A percentile compares a stretch with the other conserved stretches of the same genome.
These are phyloP conservation scores for Monosporascus sp. DNA, from an alignment of 2,329 filamentous ascomycete genomes.

Conservation along the genomic window DNA sequence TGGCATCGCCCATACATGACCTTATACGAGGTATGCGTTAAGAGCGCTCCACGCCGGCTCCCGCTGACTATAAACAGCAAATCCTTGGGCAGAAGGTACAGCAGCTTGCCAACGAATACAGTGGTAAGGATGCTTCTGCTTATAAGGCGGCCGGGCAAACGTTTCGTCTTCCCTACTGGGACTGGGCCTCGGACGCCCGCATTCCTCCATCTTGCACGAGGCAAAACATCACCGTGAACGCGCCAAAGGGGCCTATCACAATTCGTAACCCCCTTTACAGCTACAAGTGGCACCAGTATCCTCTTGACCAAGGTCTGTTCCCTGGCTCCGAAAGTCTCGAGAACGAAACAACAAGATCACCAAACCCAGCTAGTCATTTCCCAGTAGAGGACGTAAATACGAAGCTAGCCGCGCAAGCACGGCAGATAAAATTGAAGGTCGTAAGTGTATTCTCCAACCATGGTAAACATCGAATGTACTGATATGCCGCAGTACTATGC, in stretches of 20 bases:
- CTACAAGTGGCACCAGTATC: slow-evolving; percentile 41
- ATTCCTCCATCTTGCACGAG: slow-evolving; percentile 37
- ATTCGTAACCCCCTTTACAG: slow-evolving; percentile 48
- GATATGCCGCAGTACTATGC: slow-evolving; percentile 32
- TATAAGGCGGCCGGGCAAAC: slow-evolving; percentile 41
- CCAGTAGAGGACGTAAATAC: slow-evolving; percentile 35
- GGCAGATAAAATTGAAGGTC: slow-evolving; percentile 33
- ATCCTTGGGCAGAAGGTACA: slow-evolving; percentile 40
- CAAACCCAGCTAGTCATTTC: slow-evolving; percentile 23
- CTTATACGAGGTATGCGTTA: slow-evolving; percentile 44
- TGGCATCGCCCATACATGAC: slow-evolving; percentile 54
- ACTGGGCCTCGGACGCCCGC: slow-evolving; percentile 40
- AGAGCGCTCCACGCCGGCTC: neutral
- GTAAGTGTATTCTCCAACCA: slow-evolving; percentile 23
- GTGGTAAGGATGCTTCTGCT: slow-evolving; percentile 20
- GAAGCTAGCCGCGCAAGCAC: slow-evolving; percentile 20
- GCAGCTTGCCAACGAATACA: slow-evolving; percentile 40
- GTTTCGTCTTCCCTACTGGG: slow-evolving; percentile 48
- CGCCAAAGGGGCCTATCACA: slow-evolving; percentile 31
- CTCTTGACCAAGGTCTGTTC: slow-evolving; percentile 29
- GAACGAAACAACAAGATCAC: slow-evolving; percentile 35
- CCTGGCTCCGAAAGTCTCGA: slow-evolving; percentile 26
- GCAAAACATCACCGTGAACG: slow-evolving; percentile 32
- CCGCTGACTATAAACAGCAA: slow-evolving; percentile 37
- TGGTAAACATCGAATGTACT: neutral